Base-by-base conservation (phyloP, 2,329 filamentous ascomycete species). In the Periconia macrospinosa region DNA sequence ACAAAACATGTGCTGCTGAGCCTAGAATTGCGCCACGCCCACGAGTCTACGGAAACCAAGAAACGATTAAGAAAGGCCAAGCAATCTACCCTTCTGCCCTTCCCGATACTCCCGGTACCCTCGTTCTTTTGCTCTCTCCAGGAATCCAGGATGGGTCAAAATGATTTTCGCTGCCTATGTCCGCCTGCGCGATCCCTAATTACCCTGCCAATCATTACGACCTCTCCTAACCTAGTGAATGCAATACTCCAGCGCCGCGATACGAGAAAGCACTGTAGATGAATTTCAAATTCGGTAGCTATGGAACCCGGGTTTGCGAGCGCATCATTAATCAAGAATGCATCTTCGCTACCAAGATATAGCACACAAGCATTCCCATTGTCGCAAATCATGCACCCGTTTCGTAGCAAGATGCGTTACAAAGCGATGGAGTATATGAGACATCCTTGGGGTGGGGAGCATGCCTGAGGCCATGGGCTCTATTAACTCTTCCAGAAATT, bases 41-140 rank as follows among this genome's bases (percentile, higher is more conserved):
- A 37, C 33, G n/a, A 20, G 10, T 35, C 17, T 30, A 45, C 50
- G 54, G 46, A 35, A 43, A 51, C 57, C 53, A 57, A 58, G 53
- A 52, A 61, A 57, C 49, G 52, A 63, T 67, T 68, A 68, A 69
- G 62, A 66, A 68, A 67, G 59, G 65, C 66, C 68, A 71, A 71
- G 67, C 68, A 67, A 62, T 60, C 60, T 55, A 51, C 53, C 33
- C 11, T 14, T n/a, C 11, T 13, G 11, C 53, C n/a, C 59, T 50
- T 52, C 51, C 60, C 62, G 56, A 57, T 55, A 44, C 52, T 37
- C 50, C 41, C 41, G 33, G 33, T 37, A 37, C 33, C 33, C 33
- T 37, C 15, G 33, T n/a, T 10, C 33, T 37, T 37, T 37, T 37
- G 33, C 33, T 33, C 30, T 7, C 30, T 13, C 30, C 30, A 33